Base-by-base conservation (phyloP, 2,329 filamentous ascomycete species). In the Dactylellina parvicollis region DNA sequence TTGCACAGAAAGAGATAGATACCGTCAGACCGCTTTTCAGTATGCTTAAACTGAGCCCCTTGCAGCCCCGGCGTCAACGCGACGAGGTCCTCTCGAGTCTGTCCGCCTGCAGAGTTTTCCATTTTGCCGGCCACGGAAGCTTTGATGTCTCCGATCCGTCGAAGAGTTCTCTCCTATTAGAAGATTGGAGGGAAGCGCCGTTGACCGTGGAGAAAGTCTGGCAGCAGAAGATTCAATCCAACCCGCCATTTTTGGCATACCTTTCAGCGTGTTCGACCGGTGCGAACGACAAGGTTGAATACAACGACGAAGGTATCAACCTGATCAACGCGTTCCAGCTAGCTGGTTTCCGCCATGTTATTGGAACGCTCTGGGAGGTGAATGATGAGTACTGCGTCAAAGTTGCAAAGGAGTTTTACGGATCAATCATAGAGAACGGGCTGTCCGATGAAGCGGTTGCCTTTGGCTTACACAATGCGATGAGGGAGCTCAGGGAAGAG, bases 301-400 rank as follows among this genome's bases (percentile, higher is more conserved):
- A 52, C 1, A 4, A 77, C 0, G 67, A 72, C 24, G 67, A 72
- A 54, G 50, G 44, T 9, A 72, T 65, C 14, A 30, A 65, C 14
- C 28, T 72, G 3, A 60, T 65, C 9, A 26, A 32, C 40, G 57
- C 67, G 10, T 59, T 10, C 28, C 67, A 65, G 18, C 24, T 59
- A 3, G 52, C 59, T n/a, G 66, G 66, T 14, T 62, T 71, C 16
- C 28, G 57, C 0, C 47, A 71, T 49, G 66, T 64, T 1, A 75
- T 84, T 49, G 82, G 82, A 0, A 81, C 81, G 0, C 76, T 83
- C 0, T 84, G 81, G 82, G 74, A 79, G 4, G 80, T 82, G 0
- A 66, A 77, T 10, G 81, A 72, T 28, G n/a, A 7, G 9, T 42
- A 36, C 20, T 65, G 67, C 28, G 67, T 59, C 16, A 24, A 49